These are phyloP conservation scores for Linum lewisii DNA, from an alignment of 345 rosid species.

Conservation along the genomic window DNA sequence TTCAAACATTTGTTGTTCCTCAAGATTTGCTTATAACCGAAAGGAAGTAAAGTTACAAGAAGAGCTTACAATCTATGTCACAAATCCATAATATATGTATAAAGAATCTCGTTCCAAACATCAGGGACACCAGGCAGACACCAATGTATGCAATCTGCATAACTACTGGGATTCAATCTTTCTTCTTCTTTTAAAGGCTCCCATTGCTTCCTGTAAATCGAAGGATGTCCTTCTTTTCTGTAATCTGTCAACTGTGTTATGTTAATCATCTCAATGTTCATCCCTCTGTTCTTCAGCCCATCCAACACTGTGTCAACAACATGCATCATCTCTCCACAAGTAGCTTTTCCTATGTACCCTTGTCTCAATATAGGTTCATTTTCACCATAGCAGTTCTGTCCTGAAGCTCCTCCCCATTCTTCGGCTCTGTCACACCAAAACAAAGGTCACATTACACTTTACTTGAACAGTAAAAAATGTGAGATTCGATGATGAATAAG, in stretches of 20 bases:
- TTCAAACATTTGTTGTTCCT: no score
- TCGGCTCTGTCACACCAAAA: no score
- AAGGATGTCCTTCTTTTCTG: constrained; percentile 77
- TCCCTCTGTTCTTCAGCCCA: constrained; percentile 35
- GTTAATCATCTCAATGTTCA: constrained; percentile 49
- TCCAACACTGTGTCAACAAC: constrained; percentile 36
- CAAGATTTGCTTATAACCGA: no score
- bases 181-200: constrained; percentile 42
- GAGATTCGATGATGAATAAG: not conserved
- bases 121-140: constrained; percentile 92
- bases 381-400: constrained; percentile 53
- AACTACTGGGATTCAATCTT: constrained; percentile 40
- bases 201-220: constrained; percentile 67
- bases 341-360: constrained; percentile 42
- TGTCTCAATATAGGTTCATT: constrained; percentile 33
- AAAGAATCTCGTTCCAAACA: constrained; percentile 85
- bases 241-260: constrained; percentile 69
- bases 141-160: constrained; percentile 90
- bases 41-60: no score
- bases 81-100: constrained; percentile 32
- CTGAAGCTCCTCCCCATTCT: constrained; percentile 57
- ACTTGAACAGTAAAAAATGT: no score
- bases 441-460: no score
- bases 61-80: not conserved
- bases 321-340: constrained; percentile 46